Percentiles rank a stretch among this genome's conserved stretches.
Conservation (phyloP, 441 rosid species). For the Brassica balearica region DNA sequence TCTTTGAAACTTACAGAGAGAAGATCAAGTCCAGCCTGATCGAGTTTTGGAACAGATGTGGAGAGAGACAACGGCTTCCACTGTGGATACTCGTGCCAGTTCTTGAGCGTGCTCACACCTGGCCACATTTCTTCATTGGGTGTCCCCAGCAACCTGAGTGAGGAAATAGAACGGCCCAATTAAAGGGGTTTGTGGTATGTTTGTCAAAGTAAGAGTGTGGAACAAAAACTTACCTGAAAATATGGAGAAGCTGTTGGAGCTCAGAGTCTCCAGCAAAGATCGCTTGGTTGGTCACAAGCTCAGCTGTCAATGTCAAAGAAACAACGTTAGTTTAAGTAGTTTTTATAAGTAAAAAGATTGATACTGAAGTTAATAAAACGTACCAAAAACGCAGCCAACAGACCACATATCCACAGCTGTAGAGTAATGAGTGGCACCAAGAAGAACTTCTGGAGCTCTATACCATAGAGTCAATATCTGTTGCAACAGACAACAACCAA, state of each 20-base stretch:
- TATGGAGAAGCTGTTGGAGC: conserved; percentile 94
- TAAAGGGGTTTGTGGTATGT: background rate
- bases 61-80: conserved; percentile 81
- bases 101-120: conserved; percentile 80
- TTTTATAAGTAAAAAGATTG: background rate
- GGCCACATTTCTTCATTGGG: conserved; percentile 95
- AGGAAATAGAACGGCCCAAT: too few relatives aligned
- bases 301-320: conserved; percentile 57
- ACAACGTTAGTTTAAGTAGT: background rate
- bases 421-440: conserved; percentile 98
- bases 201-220: background rate
- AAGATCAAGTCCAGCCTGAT: conserved; percentile 75
- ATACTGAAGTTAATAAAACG: background rate
- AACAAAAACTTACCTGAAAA: conserved; percentile 59
- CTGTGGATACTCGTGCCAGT: conserved; percentile 99
- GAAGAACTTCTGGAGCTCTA: conserved; percentile 94
- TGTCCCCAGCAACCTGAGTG: conserved; percentile 81
- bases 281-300: conserved; percentile 85
- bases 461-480: conserved; percentile 98
- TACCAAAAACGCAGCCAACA: conserved; percentile 96
- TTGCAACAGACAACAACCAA: background rate
- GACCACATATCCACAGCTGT: conserved; percentile 99
- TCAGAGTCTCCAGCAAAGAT: conserved; percentile 99
- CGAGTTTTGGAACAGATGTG: conserved; percentile 69
- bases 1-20: conserved; percentile 59